Evolutionary conservation across 2,329 filamentous ascomycete species (phyloP), one percentile per base, ranked within the genome.

Genomic region (Sporothrix variecibatus): DNA sequence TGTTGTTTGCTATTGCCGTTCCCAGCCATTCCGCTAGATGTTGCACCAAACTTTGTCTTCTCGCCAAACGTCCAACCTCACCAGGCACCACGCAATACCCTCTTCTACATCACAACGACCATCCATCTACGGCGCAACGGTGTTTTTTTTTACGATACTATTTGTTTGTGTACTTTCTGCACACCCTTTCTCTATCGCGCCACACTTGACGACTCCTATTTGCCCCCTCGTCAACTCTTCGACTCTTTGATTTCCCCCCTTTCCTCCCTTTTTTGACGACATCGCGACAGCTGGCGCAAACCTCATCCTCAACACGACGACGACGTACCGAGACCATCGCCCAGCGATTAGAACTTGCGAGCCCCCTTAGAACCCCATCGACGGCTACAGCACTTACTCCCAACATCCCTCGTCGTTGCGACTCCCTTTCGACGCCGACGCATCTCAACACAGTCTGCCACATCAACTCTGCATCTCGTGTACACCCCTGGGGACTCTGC

Each of bases 231-330:
- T 34, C 34, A 8, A 34, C 8, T 34, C 34, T 8, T 34, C 34
- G 34, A 34, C 8, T 56, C 23, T 7, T 60, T 28, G 51, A 56
- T 7, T 12, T 20, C 28, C 56, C 62, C 62, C 38, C 26, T 67
- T 67, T 28, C 31, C 38, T 43, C n/a, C n/a, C 64, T n/a, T 69
- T 68, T 56, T 31, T n/a, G 65, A 38, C 67, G 67, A 69, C 67
- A n/a, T 67, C 12, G 62, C 62, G 28, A 20, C 28, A 69, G 38
- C 67, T 20, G 20, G 67, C 67, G 46, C 67, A 34, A 15, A 26
- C 28, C 3, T 40, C 20, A 46, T 4, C 17, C 8, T 17, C 9
- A 46, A 12, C 28, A 4, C 12, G 38, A 26, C 67, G 26, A 53
- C 28, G 28, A n/a, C 56, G 34, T 34, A 8, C 34, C 34, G 34